Conservation (phyloP, 345 rosid species). For the Turritis glabra region DNA sequence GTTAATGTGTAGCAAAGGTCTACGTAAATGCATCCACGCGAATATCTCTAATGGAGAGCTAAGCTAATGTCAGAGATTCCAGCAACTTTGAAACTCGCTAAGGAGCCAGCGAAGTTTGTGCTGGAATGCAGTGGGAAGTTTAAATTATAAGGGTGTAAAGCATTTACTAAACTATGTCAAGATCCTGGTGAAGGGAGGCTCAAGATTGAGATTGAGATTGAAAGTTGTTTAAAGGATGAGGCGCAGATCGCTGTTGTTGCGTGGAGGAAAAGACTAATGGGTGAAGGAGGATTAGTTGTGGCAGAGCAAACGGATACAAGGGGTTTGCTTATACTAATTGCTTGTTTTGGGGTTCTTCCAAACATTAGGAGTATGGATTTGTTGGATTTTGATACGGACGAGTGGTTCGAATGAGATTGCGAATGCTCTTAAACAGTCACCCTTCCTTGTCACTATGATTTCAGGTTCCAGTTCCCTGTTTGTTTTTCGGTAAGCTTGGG, state of each 20-base stretch:
- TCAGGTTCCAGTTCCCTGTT: too few species aligned
- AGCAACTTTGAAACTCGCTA: slow-evolving; percentile 50
- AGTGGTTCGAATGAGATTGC: slow-evolving; percentile 47
- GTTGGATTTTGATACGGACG: slow-evolving; percentile 50
- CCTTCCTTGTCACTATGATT: slow-evolving; percentile 28
- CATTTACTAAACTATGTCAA: slow-evolving; percentile 43
- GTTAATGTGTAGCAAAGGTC: slow-evolving; percentile 50
- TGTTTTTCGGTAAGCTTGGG: too few species aligned
- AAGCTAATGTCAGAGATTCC: slow-evolving; percentile 56
- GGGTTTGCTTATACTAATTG: slow-evolving; percentile 67
- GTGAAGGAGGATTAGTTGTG: slow-evolving; percentile 57
- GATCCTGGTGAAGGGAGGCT: slow-evolving; percentile 13
- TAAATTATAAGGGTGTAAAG: slow-evolving; percentile 55
- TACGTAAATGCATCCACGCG: slow-evolving; percentile 50
- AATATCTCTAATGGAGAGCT: slow-evolving; percentile 40
- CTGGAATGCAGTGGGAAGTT: slow-evolving; percentile 70
- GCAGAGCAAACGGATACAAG: slow-evolving; percentile 57
- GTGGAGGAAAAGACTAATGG: slow-evolving; percentile 66
- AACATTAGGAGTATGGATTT: slow-evolving; percentile 50
- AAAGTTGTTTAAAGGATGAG: slow-evolving; percentile 39
- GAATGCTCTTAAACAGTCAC: slow-evolving; percentile 48
- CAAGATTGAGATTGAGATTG: slow-evolving; percentile 19
- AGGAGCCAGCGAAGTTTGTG: slow-evolving; percentile 62
- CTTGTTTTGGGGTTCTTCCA: slow-evolving; percentile 64
- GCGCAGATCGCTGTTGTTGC: slow-evolving; percentile 42